A percentile compares a stretch with the other conserved stretches of the same genome.
Evolutionary conservation across 805 yeast genomes (phyloP).

Genomic region (Zygosaccharomyces pseudorouxii): DNA sequence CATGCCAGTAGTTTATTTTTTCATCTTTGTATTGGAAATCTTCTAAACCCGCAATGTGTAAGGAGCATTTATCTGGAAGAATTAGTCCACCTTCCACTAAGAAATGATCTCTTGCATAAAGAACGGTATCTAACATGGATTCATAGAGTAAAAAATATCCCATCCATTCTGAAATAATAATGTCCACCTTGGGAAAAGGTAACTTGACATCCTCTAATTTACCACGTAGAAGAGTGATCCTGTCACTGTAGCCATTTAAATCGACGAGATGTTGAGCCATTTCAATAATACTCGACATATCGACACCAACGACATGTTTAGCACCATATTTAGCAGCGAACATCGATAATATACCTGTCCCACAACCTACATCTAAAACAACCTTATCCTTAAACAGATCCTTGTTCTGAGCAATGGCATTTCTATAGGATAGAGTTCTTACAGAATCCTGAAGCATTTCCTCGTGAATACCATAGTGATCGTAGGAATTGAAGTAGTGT

Average conservation of each 20-base stretch:
- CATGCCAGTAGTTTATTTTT: conserved; percentile 91
- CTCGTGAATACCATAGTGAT: conserved; percentile 96
- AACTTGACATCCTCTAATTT: conserved; percentile 87
- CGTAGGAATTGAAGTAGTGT: conserved; percentile 93
- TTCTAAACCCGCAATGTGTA: conserved; percentile 87
- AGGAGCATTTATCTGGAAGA: conserved; percentile 89
- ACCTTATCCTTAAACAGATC: conserved; percentile 86
- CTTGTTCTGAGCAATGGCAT: conserved; percentile 86
- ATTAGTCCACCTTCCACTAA: conserved; percentile 75
- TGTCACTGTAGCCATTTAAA: conserved; percentile 77
- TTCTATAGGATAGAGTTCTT: conserved; percentile 86
- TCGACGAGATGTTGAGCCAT: conserved; percentile 90
- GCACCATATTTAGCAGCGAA: conserved; percentile 99
- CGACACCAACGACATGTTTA: conserved; percentile 94
- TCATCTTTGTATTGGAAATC: conserved; percentile 90
- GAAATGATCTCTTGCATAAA: conserved; percentile 90
- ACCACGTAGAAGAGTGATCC: conserved; percentile 84
- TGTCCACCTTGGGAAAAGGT: conserved; percentile 87
- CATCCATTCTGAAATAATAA: conserved; percentile 98
- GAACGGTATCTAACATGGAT: conserved; percentile 95
- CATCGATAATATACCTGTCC: conserved; percentile 96
- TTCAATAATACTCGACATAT: conserved; percentile 92
- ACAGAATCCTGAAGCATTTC: conserved; percentile 97
- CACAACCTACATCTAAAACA: conserved; percentile 97
- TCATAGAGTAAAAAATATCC: conserved; percentile 94